Evolutionary conservation across 2,329 filamentous ascomycete genomes (phyloP).

Genomic region (Microsporum canis): DNA sequence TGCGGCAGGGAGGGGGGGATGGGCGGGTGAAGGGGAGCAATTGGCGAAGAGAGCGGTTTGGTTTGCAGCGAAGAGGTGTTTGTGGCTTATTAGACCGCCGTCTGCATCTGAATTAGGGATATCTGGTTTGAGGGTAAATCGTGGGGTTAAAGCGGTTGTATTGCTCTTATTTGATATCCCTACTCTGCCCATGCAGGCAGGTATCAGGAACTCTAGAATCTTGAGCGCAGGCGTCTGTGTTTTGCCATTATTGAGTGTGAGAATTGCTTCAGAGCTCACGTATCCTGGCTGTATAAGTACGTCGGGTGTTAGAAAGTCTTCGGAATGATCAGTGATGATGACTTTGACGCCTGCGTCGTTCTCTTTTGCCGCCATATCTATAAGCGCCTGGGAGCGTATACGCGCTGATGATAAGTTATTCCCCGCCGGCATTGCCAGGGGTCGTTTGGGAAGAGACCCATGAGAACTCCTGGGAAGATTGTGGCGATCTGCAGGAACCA

Average conservation of each 20-base stretch:
- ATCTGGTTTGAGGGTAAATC: slow-evolving; percentile 34
- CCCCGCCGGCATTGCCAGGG: slow-evolving; percentile 31
- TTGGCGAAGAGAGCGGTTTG: slow-evolving; percentile 30
- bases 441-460: slow-evolving; percentile 31
- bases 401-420: slow-evolving; percentile 36
- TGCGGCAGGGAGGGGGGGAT: slow-evolving; percentile 11
- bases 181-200: slow-evolving; percentile 32
- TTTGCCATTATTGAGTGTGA: slow-evolving; percentile 6
- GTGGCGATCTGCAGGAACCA: slow-evolving; percentile 31
- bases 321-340: slow-evolving; percentile 34
- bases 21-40: slow-evolving; percentile 26
- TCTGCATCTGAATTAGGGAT: slow-evolving; percentile 33
- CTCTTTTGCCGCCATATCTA: slow-evolving; percentile 34
- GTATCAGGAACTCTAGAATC: slow-evolving; percentile 33
- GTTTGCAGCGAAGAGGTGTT: slow-evolving; percentile 32
- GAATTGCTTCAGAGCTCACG: slow-evolving; percentile 20
- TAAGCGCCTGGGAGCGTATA: slow-evolving; percentile 36
- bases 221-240: slow-evolving; percentile 17
- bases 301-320: slow-evolving; percentile 22
- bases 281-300: slow-evolving; percentile 7
- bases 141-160: slow-evolving; percentile 17
- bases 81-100: slow-evolving; percentile 36
- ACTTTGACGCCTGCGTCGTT: slow-evolving; percentile 31
- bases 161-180: slow-evolving; percentile 5
- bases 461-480: slow-evolving; percentile 34